These are phyloP conservation scores for Penicillium expansum DNA, from an alignment of 2,329 filamentous ascomycete genomes.

Conservation along the genomic window DNA sequence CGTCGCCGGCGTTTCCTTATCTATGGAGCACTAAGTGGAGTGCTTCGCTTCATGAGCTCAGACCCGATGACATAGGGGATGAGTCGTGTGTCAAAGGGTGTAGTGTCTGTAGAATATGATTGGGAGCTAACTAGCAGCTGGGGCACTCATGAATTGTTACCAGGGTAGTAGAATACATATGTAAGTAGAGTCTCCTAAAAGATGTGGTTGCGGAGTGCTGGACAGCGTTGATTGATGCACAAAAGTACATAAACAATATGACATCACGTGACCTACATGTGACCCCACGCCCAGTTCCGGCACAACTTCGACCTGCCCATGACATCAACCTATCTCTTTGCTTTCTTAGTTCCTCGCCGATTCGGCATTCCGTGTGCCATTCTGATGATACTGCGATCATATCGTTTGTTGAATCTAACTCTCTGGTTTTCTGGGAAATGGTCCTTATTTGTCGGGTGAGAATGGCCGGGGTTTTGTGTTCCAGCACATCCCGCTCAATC, in stretches of 20 bases:
- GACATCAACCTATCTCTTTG: slow-evolving; percentile 8
- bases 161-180: neutral
- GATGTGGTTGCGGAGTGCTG: neutral
- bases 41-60: neutral
- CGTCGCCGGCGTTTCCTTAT: neutral
- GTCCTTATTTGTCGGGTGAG: neutral
- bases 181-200: neutral
- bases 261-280: neutral
- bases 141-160: neutral
- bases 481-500: slow-evolving; percentile 11
- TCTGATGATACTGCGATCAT: neutral
- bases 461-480: neutral
- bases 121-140: no score
- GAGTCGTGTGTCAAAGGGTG: neutral
- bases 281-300: slow-evolving; percentile 5
- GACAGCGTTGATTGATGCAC: neutral
- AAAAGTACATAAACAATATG: no score
- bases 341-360: neutral
- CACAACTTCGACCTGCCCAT: slow-evolving; percentile 7
- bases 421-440: neutral
- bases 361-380: neutral
- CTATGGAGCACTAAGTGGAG: neutral
- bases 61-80: no score
- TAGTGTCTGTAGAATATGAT: no score
- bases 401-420: neutral